phyloP scores from a whole-genome alignment of 1,139 yeast genomes.

The Hemisphaericaspora lyxosophila region DNA sequence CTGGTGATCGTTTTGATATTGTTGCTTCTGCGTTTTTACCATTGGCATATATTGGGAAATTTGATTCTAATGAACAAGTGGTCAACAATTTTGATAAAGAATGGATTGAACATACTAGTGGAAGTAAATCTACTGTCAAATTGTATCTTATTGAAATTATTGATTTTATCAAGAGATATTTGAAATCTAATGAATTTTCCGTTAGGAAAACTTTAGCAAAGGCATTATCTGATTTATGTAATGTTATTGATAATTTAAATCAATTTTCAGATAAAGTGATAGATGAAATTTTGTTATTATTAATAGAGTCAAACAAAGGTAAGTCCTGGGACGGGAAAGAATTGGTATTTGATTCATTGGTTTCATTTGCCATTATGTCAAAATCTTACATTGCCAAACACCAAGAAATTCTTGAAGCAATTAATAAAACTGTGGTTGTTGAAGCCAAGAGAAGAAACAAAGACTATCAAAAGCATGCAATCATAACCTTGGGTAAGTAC shows the following conservation, averaged over 20 bases:
- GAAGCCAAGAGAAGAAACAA: constrained; percentile 73
- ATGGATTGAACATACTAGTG: constrained; percentile 82
- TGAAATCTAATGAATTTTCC: constrained; percentile 60
- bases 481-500: constrained; percentile 52
- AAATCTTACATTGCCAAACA: constrained; percentile 19
- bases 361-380: constrained; percentile 53
- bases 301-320: constrained; percentile 68
- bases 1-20: constrained; percentile 66
- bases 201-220: constrained; percentile 72
- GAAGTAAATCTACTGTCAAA: constrained; percentile 66
- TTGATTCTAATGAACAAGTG: constrained; percentile 55
- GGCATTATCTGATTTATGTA: constrained; percentile 64
- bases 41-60: constrained; percentile 73
- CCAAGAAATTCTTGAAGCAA: constrained; percentile 19
- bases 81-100: constrained; percentile 54
- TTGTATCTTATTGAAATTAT: constrained; percentile 75
- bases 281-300: constrained; percentile 47
- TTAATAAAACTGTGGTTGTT: constrained; percentile 46
- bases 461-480: constrained; percentile 56
- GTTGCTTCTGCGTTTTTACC: constrained; percentile 73
- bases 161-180: constrained; percentile 46
- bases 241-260: constrained; percentile 35
- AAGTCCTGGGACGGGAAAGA: constrained; percentile 92
- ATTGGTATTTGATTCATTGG: constrained; percentile 66
- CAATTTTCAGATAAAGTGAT: constrained; percentile 26